These are phyloP conservation scores for Sistotremastrum suecicum DNA, from an alignment of 768 basidiomycete species.

Conservation along the genomic window DNA sequence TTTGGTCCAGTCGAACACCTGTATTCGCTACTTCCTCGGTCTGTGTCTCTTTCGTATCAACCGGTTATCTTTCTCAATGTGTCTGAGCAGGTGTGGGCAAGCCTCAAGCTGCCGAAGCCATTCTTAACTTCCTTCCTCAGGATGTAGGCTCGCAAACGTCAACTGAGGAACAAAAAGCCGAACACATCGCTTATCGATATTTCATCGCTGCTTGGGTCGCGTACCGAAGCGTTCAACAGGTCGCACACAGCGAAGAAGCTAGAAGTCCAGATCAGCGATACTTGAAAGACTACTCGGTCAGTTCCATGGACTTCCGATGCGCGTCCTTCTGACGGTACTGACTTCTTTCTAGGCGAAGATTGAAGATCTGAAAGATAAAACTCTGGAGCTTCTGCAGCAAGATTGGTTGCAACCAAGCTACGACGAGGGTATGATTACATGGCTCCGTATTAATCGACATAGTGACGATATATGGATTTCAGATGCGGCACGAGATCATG, in stretches of 20 bases:
- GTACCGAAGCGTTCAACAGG: too few relatives aligned
- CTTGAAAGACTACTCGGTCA: too few relatives aligned
- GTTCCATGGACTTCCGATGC: too few relatives aligned
- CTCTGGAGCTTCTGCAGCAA: slow-evolving; percentile 55
- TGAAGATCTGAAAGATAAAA: slow-evolving; percentile 48
- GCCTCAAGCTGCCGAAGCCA: slow-evolving; percentile 46
- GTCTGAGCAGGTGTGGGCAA: slow-evolving; percentile 50
- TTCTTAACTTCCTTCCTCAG: slow-evolving; percentile 46
- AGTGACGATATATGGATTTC: not conserved
- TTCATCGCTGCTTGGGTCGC: too few relatives aligned
- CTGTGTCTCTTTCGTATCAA: slow-evolving; percentile 12
- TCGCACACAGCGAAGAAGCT: too few relatives aligned
- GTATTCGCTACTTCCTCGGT: slow-evolving; percentile 86
- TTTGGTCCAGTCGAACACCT: slow-evolving; percentile 75
- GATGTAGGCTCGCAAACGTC: slow-evolving; percentile 32
- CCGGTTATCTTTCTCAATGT: not conserved
- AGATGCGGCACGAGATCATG: slow-evolving; percentile 44
- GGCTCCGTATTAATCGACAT: too few relatives aligned
- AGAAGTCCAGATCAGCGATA: too few relatives aligned
- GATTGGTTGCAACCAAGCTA: slow-evolving; percentile 58
- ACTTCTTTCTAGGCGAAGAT: slow-evolving; percentile 32
- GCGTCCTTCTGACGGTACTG: too few relatives aligned
- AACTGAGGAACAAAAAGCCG: slow-evolving; percentile 8
- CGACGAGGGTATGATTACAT: slow-evolving; percentile 5
- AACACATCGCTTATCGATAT: too few relatives aligned